Conservation (phyloP, 2,329 filamentous ascomycete species). For the Plenodomus lindquistii region DNA sequence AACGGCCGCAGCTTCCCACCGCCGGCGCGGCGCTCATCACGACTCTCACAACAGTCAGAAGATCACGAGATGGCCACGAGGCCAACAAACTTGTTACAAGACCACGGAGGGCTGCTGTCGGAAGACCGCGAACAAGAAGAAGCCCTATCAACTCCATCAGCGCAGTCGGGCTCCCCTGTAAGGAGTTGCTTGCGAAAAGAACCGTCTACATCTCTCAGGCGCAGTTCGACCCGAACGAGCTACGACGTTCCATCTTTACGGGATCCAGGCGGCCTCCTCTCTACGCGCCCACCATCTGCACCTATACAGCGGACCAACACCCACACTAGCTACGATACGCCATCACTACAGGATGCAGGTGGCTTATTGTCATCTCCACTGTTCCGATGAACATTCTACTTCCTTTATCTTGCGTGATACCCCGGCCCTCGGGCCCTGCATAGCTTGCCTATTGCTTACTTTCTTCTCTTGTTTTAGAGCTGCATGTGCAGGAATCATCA, state of each 20-base stretch:
- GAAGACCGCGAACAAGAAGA: slow-evolving; percentile 28
- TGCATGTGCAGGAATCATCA: slow-evolving; percentile 24
- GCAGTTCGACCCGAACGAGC: slow-evolving; percentile 27
- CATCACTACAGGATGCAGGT: slow-evolving; percentile 38
- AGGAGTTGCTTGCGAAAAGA: slow-evolving; percentile 11
- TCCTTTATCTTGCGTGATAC: slow-evolving; percentile 36
- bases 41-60: slow-evolving; percentile 40
- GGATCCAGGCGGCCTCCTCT: slow-evolving; percentile 36
- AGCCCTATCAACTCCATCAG: slow-evolving; percentile 13
- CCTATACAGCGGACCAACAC: slow-evolving; percentile 27
- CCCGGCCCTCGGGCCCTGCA: slow-evolving; percentile 29
- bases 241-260: slow-evolving; percentile 31
- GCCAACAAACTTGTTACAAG: slow-evolving; percentile 28
- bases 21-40: slow-evolving; percentile 34
- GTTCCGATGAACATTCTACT: slow-evolving; percentile 15
- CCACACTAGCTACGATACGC: slow-evolving; percentile 25
- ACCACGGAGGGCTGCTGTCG: slow-evolving; percentile 28
- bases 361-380: slow-evolving; percentile 31
- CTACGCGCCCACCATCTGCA: slow-evolving; percentile 8
- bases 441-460: slow-evolving; percentile 18
- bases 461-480: slow-evolving; percentile 8
- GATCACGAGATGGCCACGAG: slow-evolving; percentile 34
- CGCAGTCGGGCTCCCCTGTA: slow-evolving; percentile 19
- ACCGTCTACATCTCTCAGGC: slow-evolving; percentile 15
- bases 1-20: slow-evolving; percentile 30